Base-by-base conservation (phyloP, 768 basidiomycete species). In the Xerocomellus dryophilus region DNA sequence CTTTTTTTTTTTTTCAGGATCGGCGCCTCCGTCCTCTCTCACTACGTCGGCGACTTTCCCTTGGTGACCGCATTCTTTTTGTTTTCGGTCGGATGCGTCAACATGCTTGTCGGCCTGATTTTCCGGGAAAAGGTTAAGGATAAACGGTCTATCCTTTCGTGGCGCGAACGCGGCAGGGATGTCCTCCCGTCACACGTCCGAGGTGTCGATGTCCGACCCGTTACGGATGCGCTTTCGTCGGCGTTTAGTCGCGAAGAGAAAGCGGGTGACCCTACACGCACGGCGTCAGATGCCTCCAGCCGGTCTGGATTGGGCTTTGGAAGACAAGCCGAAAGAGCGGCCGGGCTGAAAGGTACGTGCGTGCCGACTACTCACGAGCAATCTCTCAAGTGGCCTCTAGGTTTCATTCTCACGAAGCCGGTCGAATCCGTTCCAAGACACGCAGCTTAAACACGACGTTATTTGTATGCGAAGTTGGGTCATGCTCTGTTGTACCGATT, bases 11-110 rank as follows among this genome's bases (percentile, higher is more conserved):
- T 44, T 23, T 7, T 15, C 39, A 86, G 84, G 9, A 80, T 86
- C 59, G 84, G 84, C 4, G 85, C 86, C 0, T 80, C 84, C 50
- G 78, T 87, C 50, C 83, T 88, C 56, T 86, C 86, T 2, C 86
- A 90, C 74, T 78, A 86, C 62, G 90, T 93, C 54, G 83, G 88
- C 57, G 82, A 81, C 63, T 93, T 95, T 70, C 83, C 92, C 2
- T 85, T 94, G 60, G 92, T 93, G 56, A 80, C 92, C 2, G 89
- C 87, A 27, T 93, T 90, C 78, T 81, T 93, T 73, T 76, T 93
- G 59, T 93, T 93, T 70, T 80, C 88, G 54, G 64, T 93, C 48
- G 91, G 89, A 5, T 91, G 88, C 69, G 68, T 88, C 65, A 92
- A 95, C 76, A 86, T 93, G 58, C 68, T 91, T 43, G 79, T 87